Percentiles rank a stretch among this genome's conserved stretches.
Conservation (phyloP, 345 rosid genomes). For the Capsella bursapastoris region DNA sequence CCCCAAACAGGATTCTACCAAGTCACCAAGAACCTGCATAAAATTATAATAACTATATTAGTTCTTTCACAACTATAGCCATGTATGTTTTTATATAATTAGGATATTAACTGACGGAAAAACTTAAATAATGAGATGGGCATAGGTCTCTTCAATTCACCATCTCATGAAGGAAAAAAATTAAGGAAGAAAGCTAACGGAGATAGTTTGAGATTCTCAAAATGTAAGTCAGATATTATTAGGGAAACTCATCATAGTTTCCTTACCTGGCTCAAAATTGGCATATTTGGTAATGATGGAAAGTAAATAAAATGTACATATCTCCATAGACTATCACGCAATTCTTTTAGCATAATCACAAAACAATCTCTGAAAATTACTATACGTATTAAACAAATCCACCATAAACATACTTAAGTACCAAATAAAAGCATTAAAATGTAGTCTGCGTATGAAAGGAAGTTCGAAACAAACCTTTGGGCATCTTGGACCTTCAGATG, state of each 20-base stretch:
- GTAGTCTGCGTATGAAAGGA: background rate
- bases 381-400: conserved; percentile 19
- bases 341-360: conserved; percentile 9
- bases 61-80: conserved; percentile 18
- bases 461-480: conserved; percentile 67
- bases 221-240: background rate
- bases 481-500: conserved; percentile 68
- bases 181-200: conserved; percentile 4
- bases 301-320: conserved; percentile 3
- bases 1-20: conserved; percentile 85
- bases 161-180: background rate
- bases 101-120: background rate
- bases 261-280: background rate
- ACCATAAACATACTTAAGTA: conserved; percentile 24
- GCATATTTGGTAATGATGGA: background rate
- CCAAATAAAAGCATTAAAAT: conserved; percentile 12
- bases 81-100: background rate
- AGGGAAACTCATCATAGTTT: conserved; percentile 19
- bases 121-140: conserved; percentile 4
- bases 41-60: conserved; percentile 25
- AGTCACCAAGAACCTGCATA: conserved; percentile 86
- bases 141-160: conserved; percentile 9
- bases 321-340: conserved; percentile 13
- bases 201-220: conserved; percentile 3
- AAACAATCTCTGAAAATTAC: conserved; percentile 9